Conservation (phyloP, 306 rosid species). For the Casuarina cunninghamiana region DNA sequence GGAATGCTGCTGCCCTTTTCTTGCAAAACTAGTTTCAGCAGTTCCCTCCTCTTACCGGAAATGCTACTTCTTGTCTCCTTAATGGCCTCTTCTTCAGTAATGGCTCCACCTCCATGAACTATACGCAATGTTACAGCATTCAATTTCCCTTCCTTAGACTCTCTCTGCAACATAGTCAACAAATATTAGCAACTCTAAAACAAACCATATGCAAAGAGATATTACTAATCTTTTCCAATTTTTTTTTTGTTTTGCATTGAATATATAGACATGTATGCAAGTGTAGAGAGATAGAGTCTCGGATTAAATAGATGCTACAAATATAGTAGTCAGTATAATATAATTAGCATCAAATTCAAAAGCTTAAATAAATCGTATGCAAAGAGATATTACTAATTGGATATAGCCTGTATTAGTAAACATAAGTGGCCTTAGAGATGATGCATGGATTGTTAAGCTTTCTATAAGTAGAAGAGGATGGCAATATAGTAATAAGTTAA, state of each 20-base stretch:
- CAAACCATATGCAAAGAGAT: not conserved
- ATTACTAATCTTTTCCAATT: not conserved
- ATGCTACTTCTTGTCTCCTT: constrained; percentile 40
- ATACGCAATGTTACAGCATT: constrained; percentile 51
- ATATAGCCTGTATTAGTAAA: too few relatives aligned
- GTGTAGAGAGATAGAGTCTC: too few relatives aligned
- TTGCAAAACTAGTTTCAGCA: constrained; percentile 60
- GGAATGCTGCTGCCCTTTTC: constrained; percentile 60
- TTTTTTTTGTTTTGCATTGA: not conserved
- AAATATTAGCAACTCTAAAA: constrained; percentile 8
- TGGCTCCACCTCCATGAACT: constrained; percentile 35
- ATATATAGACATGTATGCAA: not conserved
- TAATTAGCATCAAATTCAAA: too few relatives aligned
- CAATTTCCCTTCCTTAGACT: constrained; percentile 74
- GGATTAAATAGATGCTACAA: too few relatives aligned
- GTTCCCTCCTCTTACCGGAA: constrained; percentile 52
- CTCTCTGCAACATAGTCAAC: constrained; percentile 55
- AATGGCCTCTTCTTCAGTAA: constrained; percentile 43
- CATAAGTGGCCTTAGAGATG: too few relatives aligned
- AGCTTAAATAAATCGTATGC: not conserved
- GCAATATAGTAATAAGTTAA: too few relatives aligned
- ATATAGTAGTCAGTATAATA: too few relatives aligned
- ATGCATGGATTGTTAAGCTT: too few relatives aligned
- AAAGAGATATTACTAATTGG: not conserved
- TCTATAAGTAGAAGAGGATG: too few relatives aligned